These are phyloP conservation scores for Gymnopilus junonius DNA, from an alignment of 768 basidiomycete species.

Conservation along the genomic window DNA sequence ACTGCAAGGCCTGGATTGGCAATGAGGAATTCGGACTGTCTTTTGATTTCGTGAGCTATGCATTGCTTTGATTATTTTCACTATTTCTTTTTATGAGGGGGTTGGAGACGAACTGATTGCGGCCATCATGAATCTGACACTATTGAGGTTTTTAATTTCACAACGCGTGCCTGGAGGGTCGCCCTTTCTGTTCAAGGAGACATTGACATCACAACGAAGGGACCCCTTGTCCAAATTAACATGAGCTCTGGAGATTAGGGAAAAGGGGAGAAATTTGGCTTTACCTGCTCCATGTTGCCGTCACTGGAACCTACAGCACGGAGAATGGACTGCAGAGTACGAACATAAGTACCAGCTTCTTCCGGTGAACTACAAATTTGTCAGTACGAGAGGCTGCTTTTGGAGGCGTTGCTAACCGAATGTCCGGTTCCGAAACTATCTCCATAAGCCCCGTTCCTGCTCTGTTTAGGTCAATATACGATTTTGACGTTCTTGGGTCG, in stretches of 20 bases:
- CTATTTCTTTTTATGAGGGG: background rate
- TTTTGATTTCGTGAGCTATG: constrained; percentile 79
- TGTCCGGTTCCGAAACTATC: constrained; percentile 93
- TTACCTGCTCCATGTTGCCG: constrained; percentile 96
- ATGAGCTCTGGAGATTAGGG: background rate
- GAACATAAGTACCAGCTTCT: constrained; percentile 88
- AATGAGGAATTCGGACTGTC: constrained; percentile 69
- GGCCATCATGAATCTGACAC: constrained; percentile 78
- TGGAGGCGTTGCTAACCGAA: constrained; percentile 52
- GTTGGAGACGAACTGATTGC: constrained; percentile 71
- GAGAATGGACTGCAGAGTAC: constrained; percentile 78
- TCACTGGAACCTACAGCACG: constrained; percentile 88
- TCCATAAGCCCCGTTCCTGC: constrained; percentile 92
- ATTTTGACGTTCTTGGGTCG: constrained; percentile 50
- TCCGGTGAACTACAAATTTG: constrained; percentile 65
- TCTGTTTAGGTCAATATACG: constrained; percentile 86
- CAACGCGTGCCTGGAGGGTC: constrained; percentile 79
- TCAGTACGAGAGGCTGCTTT: constrained; percentile 17
- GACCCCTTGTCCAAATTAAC: constrained; percentile 68
- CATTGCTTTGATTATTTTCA: background rate
- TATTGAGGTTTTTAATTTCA: constrained; percentile 97
- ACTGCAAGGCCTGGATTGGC: constrained; percentile 45
- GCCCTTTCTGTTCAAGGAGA: constrained; percentile 79
- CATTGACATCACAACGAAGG: constrained; percentile 92
- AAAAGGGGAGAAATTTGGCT: constrained; percentile 14